Evolutionary conservation across 73 alveolate species (phyloP).

Genomic region (Paramecium sexaurelia): DNA sequence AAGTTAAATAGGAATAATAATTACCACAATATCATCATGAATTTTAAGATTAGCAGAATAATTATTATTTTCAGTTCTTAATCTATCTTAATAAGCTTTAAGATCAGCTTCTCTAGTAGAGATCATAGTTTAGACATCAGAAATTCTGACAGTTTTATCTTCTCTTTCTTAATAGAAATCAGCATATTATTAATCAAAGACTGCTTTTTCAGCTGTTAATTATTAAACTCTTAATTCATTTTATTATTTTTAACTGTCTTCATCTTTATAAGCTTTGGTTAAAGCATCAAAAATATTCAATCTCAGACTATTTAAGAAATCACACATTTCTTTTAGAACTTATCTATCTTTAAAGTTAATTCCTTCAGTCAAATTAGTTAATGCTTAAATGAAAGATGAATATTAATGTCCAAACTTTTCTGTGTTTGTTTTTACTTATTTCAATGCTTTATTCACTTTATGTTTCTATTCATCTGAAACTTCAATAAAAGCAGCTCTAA

Average conservation of each 20-base stretch:
- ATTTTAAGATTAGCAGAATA: constrained; percentile 35
- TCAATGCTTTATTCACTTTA: constrained; percentile 10
- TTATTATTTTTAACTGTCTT: constrained; percentile 8
- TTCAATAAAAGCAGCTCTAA: constrained; percentile 49
- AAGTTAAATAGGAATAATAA: neutral
- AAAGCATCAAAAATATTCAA: constrained; percentile 33
- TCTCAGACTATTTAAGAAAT: constrained; percentile 48
- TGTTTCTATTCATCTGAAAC: constrained; percentile 29
- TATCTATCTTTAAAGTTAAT: constrained; percentile 39
- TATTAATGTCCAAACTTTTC: constrained; percentile 38
- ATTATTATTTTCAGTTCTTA: constrained; percentile 43
- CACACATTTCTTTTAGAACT: constrained; percentile 39
- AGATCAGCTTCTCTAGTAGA: constrained; percentile 14
- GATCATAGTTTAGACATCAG: constrained; percentile 42
- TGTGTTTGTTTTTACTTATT: constrained; percentile 34
- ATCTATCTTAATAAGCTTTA: constrained; percentile 46
- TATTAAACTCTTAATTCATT: neutral
- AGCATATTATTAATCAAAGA: constrained; percentile 38
- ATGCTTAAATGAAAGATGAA: constrained; percentile 54
- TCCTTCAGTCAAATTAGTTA: constrained; percentile 48
- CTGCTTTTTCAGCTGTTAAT: constrained; percentile 31
- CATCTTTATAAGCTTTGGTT: constrained; percentile 48
- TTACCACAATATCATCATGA: constrained; percentile 60
- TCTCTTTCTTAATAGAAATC: constrained; percentile 50
- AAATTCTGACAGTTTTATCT: constrained; percentile 41